Conservation (phyloP, 2,329 filamentous ascomycete genomes). For the Sclerotinia nivalis region DNA sequence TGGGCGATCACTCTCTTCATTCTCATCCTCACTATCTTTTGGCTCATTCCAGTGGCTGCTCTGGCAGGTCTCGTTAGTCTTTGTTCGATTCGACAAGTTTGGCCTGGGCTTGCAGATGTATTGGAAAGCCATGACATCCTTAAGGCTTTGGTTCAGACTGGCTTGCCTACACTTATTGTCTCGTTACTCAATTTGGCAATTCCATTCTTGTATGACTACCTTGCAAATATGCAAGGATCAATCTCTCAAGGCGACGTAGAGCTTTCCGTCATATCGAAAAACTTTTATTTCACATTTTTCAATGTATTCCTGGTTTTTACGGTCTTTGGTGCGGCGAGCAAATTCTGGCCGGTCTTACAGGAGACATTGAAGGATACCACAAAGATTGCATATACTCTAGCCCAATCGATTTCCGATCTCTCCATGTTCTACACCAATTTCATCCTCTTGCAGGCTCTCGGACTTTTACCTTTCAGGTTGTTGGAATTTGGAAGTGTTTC, state of each 20-base stretch:
- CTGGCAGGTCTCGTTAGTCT: slow-evolving; percentile 79
- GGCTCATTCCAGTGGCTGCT: slow-evolving; percentile 78
- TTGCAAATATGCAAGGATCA: slow-evolving; percentile 90
- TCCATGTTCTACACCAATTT: slow-evolving; percentile 90
- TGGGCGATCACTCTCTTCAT: slow-evolving; percentile 87
- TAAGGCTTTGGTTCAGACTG: slow-evolving; percentile 79
- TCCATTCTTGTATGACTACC: slow-evolving; percentile 91
- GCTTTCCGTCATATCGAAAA: slow-evolving; percentile 93
- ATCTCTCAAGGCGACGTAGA: slow-evolving; percentile 94
- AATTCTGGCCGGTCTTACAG: slow-evolving; percentile 70
- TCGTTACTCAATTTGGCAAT: slow-evolving; percentile 87
- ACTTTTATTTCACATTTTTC: slow-evolving; percentile 99
- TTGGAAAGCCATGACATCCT: slow-evolving; percentile 69
- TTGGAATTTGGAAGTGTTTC: slow-evolving; percentile 85
- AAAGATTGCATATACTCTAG: slow-evolving; percentile 73
- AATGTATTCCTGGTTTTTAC: slow-evolving; percentile 97
- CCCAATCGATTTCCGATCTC: slow-evolving; percentile 70
- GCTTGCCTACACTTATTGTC: slow-evolving; percentile 79
- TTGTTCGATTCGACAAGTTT: slow-evolving; percentile 73
- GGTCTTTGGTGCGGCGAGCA: slow-evolving; percentile 75
- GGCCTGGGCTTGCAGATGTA: slow-evolving; percentile 67
- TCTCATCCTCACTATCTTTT: slow-evolving; percentile 79
- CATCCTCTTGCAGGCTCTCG: slow-evolving; percentile 90
- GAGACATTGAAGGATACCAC: slow-evolving; percentile 78
- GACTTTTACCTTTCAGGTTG: slow-evolving; percentile 87